Base-by-base conservation (phyloP, 768 basidiomycete genomes). In the Mycena alexandri region DNA sequence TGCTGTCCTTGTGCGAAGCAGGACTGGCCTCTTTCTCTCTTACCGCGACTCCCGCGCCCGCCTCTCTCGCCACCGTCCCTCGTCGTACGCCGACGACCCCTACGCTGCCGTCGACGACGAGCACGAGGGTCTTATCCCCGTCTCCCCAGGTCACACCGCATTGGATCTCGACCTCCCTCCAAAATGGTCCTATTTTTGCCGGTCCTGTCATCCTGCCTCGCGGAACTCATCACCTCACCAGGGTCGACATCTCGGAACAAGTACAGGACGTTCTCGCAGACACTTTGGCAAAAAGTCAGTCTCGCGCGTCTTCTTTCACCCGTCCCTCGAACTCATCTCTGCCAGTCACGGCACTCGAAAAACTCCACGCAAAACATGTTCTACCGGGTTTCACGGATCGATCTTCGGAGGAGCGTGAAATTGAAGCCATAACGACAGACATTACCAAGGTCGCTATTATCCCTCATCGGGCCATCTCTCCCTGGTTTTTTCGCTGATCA, bases 331-430 rank as follows among this genome's bases (percentile, higher is more conserved):
- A 67, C 59, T 56, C 54, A 29, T 29, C 48, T 62, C 41, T 71
- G 61, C 71, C 78, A 99, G 98, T 99, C 75, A 79, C 84, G n/a
- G 81, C 87, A 9, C 90, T 99, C 44, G 98, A 99, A 79, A 98
- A 93, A 78, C 89, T 99, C 6, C 97, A 99, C 72, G 94, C 97
- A 71, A 98, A 94, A 77, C 96, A 98, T 78, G 92, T 92, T 63
- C 87, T 99, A 8, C 98, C 98, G 71, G 97, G 96, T 0, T 99
- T 99, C 78, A 88, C 95, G 76, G 98, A 99, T 86, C 92, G 98
- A 58, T 84, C 93, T 2, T 90, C 90, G 5, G 97, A 99, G 81
- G 97, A 99, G 80, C 87, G 90, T 67, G 96, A 99, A 77, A 99
- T 99, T 67, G 93, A 98, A 75, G 78, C 85, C 22, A 84, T 92